phyloP scores from a whole-genome alignment of 2,329 filamentous ascomycete species.

The Blastomyces percursus region DNA sequence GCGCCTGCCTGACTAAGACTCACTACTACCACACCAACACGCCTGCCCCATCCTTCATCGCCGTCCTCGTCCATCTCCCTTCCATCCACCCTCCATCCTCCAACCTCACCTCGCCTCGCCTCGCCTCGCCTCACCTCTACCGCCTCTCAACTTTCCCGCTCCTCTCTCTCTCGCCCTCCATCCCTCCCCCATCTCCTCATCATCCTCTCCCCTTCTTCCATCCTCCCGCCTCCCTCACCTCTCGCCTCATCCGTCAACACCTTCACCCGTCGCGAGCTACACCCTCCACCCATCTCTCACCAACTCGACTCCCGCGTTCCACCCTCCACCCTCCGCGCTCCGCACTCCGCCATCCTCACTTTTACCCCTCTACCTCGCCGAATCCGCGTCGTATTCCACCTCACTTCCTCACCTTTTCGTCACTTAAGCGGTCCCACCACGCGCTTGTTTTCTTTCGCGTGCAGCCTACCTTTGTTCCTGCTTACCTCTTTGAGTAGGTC shows the following conservation, averaged over 20 bases:
- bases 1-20: too few relatives aligned
- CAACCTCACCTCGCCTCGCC: constrained; percentile 1
- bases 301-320: constrained; percentile 7
- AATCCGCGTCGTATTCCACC: constrained; percentile 7
- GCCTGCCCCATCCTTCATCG: not conserved
- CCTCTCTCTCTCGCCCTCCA: constrained; percentile 10
- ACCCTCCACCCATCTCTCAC: constrained; percentile 16
- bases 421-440: constrained; percentile 7
- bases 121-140: constrained; percentile 2
- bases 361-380: constrained; percentile 7
- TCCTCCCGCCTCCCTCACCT: constrained; percentile 17
- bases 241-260: constrained; percentile 11
- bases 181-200: constrained; percentile 14
- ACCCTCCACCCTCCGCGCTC: constrained; percentile 11
- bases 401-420: constrained; percentile 12
- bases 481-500: constrained; percentile 4
- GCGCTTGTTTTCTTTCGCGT: constrained; percentile 1
- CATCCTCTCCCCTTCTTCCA: constrained; percentile 12
- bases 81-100: not conserved
- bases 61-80: not conserved
- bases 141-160: constrained; percentile 14
- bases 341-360: constrained; percentile 10
- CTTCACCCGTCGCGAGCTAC: constrained; percentile 16
- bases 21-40: not conserved
- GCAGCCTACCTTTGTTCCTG: constrained; percentile 1